Conservation (phyloP, 805 yeast species). For the Candida montana region DNA sequence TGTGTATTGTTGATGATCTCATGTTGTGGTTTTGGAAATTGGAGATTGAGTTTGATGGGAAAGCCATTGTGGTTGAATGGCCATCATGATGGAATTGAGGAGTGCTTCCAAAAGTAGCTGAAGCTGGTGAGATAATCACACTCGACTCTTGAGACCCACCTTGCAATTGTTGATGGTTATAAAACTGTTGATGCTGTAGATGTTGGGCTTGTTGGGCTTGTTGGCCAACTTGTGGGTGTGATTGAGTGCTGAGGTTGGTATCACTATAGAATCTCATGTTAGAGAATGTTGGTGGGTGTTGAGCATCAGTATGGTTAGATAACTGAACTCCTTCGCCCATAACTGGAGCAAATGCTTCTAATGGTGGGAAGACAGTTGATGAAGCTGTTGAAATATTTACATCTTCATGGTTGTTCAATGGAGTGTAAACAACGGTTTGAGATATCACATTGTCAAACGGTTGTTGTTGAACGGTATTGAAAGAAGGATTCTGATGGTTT, state of each 20-base stretch:
- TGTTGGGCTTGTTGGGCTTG: not conserved
- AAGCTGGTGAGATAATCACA: no score
- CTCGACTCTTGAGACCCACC: no score
- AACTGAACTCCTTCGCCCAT: not conserved
- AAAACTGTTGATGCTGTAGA: not conserved
- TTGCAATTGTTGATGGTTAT: no score
- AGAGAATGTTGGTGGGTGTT: not conserved
- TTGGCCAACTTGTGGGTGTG: not conserved
- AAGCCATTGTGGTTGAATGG: conserved; percentile 6
- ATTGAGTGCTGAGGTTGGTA: not conserved
- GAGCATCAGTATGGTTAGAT: not conserved
- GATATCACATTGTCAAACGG: not conserved
- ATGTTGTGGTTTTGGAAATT: not conserved
- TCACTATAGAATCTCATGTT: not conserved
- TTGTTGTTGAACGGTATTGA: not conserved
- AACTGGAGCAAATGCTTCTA: conserved; percentile 16
- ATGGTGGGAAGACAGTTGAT: conserved; percentile 16
- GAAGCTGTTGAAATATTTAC: not conserved
- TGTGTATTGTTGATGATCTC: no score
- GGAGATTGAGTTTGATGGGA: not conserved
- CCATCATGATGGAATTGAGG: conserved; percentile 15
- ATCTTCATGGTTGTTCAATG: not conserved
- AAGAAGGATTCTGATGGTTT: not conserved
- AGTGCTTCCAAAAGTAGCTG: not conserved
- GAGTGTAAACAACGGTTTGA: not conserved